Base-by-base conservation (phyloP, 2,329 filamentous ascomycete genomes). In the Penicillium glabrum region DNA sequence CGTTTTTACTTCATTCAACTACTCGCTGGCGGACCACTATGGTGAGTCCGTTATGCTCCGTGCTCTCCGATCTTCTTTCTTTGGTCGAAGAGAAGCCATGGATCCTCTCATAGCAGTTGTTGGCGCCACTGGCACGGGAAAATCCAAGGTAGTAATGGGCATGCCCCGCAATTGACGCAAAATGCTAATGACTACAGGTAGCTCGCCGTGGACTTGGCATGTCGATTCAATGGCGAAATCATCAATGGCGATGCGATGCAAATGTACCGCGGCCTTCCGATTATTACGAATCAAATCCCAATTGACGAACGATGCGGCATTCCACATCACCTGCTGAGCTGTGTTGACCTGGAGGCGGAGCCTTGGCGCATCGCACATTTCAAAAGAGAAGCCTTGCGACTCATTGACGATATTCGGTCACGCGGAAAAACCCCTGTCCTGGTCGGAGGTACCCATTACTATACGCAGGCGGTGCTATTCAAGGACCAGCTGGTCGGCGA, bases 201-300 rank as follows among this genome's bases (percentile, higher is more conserved):
- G 92, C 84, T 97, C 63, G 95, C 95, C 9, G 89, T 99, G 41
- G 91, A 96, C 61, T 78, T 99, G 51, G 95, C 96, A 1, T 82
- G 82, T 43, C 85, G 83, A 23, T 93, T 92, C 75, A 88, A 95
- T 73, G 95, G 96, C 69, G 95, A 99, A 75, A 85, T 99, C 51
- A 92, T 99, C 77, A 99, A 99, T 71, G 91, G 91, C 46, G 95
- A 99, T 80, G 95, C 95, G 39, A 96, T 99, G 92, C 95, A 99
- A 73, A 87, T 99, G 77, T 99, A 99, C 74, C 83, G 85, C 52
- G 95, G 95, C 3, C 79, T 99, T 44, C 92, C 95, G 5, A 88
- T 98, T 61, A 93, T 98, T 65, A 99, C 95, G 26, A 99, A 99
- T 74, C 96, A 98, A 72, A 89, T 98, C 57, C 85, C 90, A 0